Evolutionary conservation across 2,329 filamentous ascomycete species (phyloP), one percentile per base, ranked within the genome.

Genomic region (Lasiodiplodia gonubiensis): DNA sequence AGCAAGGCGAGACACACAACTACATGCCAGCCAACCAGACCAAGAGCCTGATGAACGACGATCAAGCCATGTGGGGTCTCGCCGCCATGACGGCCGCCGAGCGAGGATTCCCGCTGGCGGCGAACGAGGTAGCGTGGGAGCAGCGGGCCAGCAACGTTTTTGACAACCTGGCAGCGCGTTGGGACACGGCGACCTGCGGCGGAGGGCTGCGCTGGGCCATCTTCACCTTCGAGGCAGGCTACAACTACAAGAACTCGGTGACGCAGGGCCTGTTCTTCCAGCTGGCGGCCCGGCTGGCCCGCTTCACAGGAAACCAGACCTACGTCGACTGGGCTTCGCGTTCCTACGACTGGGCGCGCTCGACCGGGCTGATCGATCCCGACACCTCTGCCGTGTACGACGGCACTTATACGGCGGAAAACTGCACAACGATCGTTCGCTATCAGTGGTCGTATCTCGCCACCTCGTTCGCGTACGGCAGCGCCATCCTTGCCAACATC

Each of bases 251-350:
- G 80, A 94, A 94, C 80, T 86, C 89, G 16, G 87, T 94, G 72
- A 89, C 89, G 70, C 95, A 95, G 77, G 92, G 91, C 51, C 89
- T 89, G n/a, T 88, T 95, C 75, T 94, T 96, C 78, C 90, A 94
- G 73, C 84, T 97, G 16, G 89, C 90, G 4, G 91, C 92, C 0
- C 89, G 92, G 21, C 84, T 94, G 18, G 90, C 89, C 30, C 86
- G 89, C 54, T 89, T 87, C 68, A 92, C 89, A 0, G 88, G 87
- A 18, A 89, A 92, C 72, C 77, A 85, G 39, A 77, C 74, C 21
- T 79, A 80, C 64, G 72, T 74, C 18, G 84, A 90, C n/a, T 92
- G 90, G 90, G 89, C 90, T 1, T 77, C 83, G 52, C 88, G 86
- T 73, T 80, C 88, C n/a, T 91, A 89, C 87, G 84, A 87, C 69